Conservation (phyloP, 208 protist genomes). For the Leptomonas seymouri region DNA sequence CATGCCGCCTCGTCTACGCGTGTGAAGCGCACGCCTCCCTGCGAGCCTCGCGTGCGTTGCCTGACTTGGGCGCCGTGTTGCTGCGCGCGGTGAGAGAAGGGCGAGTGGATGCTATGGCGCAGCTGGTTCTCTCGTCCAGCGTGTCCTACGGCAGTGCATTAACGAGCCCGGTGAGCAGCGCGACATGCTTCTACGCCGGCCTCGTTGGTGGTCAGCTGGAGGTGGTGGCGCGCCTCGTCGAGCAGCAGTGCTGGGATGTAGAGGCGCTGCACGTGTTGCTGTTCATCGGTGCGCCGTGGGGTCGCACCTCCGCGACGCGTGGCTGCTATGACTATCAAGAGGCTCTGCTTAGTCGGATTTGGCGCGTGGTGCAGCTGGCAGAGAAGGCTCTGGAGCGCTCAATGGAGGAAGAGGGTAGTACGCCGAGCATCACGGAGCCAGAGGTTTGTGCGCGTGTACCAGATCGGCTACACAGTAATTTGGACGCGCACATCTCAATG, state of each 20-base stretch:
- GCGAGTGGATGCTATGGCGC: slow-evolving; percentile 51
- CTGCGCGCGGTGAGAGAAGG: slow-evolving; percentile 68
- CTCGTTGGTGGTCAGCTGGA: slow-evolving; percentile 71
- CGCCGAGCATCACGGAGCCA: background rate
- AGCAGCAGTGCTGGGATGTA: slow-evolving; percentile 65
- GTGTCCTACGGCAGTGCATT: slow-evolving; percentile 66
- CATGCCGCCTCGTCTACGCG: slow-evolving; percentile 65
- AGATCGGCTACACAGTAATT: too few species aligned
- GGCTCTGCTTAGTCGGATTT: slow-evolving; percentile 17
- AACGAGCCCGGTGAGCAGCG: slow-evolving; percentile 26
- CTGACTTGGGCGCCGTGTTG: slow-evolving; percentile 75
- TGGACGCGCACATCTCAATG: too few species aligned
- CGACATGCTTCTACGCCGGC: slow-evolving; percentile 65
- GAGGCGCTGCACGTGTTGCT: slow-evolving; percentile 70
- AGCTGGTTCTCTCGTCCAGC: slow-evolving; percentile 61
- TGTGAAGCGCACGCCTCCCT: slow-evolving; percentile 53
- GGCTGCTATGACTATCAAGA: slow-evolving; percentile 29
- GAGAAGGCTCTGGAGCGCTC: slow-evolving; percentile 1
- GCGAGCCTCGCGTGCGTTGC: slow-evolving; percentile 57
- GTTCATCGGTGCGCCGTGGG: slow-evolving; percentile 41
- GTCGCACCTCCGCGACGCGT: slow-evolving; percentile 4
- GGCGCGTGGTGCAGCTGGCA: slow-evolving; percentile 23
- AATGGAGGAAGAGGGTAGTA: background rate
- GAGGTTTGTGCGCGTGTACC: too few species aligned
- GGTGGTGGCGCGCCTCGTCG: slow-evolving; percentile 51